Percentiles rank a stretch among this genome's conserved stretches.
Evolutionary conservation across 2,329 filamentous ascomycete genomes (phyloP).

Genomic region (Fusarium cyanostomum): DNA sequence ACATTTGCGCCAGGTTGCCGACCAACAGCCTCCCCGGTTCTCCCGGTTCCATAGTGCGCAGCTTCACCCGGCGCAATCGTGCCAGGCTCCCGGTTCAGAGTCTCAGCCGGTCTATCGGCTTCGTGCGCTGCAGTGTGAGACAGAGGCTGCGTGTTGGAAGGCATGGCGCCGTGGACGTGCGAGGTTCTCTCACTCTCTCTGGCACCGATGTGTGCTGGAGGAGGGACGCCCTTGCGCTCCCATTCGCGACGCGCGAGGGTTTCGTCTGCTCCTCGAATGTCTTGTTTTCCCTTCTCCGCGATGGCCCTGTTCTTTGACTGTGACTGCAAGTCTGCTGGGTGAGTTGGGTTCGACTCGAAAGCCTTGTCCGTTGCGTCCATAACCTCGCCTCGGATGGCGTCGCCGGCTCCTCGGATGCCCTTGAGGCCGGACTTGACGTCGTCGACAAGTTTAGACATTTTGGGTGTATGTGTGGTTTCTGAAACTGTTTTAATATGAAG

Average conservation of each 20-base stretch:
- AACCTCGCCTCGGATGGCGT: constrained; percentile 30
- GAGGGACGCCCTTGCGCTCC: constrained; percentile 19
- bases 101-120: constrained; percentile 8
- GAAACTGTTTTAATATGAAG: too few relatives aligned
- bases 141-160: neutral
- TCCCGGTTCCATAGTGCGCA: constrained; percentile 12
- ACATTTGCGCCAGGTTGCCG: neutral
- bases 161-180: neutral
- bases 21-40: neutral
- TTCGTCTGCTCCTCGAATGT: constrained; percentile 26
- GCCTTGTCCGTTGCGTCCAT: constrained; percentile 35
- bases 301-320: constrained; percentile 17
- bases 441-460: constrained; percentile 35
- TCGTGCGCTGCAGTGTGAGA: neutral
- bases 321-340: constrained; percentile 11
- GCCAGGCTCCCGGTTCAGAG: constrained; percentile 16
- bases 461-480: neutral
- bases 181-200: neutral
- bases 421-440: constrained; percentile 40
- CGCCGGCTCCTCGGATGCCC: constrained; percentile 36
- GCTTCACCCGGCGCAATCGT: constrained; percentile 10
- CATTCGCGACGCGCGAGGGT: constrained; percentile 35
- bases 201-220: constrained; percentile 5
- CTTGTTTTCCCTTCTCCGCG: constrained; percentile 31
- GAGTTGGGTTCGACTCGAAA: constrained; percentile 27